A percentile compares a stretch with the other conserved stretches of the same genome.
Conservation (phyloP, 768 basidiomycete species). For the Flagelloscypha sp. region DNA sequence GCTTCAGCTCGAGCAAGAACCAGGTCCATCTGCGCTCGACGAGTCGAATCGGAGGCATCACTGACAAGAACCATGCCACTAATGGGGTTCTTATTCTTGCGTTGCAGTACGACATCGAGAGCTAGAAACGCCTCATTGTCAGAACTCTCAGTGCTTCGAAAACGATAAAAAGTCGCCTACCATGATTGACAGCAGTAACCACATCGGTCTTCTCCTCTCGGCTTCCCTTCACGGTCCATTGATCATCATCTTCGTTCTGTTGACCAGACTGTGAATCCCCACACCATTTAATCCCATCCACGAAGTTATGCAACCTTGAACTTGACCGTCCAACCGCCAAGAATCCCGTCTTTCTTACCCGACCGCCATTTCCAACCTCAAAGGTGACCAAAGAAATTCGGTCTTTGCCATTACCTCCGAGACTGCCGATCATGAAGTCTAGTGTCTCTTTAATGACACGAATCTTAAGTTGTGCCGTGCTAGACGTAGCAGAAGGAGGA, state of each 20-base stretch:
- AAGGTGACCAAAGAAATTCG: conserved; percentile 88
- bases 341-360: conserved; percentile 91
- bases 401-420: conserved; percentile 71
- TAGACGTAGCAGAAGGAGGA: conserved; percentile 57
- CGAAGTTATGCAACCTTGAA: conserved; percentile 72
- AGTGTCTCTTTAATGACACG: conserved; percentile 85
- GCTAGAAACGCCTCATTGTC: conserved; percentile 32
- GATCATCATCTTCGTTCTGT: conserved; percentile 51
- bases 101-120: conserved; percentile 89
- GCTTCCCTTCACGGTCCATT: conserved; percentile 59
- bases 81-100: conserved; percentile 83
- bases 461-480: conserved; percentile 78
- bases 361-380: conserved; percentile 76
- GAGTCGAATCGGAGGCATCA: conserved; percentile 85
- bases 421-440: conserved; percentile 73
- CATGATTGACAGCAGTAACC: conserved; percentile 96
- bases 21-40: conserved; percentile 96
- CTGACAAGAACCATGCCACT: conserved; percentile 91
- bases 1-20: conserved; percentile 96
- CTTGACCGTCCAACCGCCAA: conserved; percentile 55
- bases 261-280: conserved; percentile 22
- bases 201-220: conserved; percentile 96
- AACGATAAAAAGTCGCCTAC: conserved; percentile 28
- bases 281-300: conserved; percentile 56
- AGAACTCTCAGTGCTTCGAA: background rate